Evolutionary conservation across 2,329 filamentous ascomycete genomes (phyloP), one percentile per base, ranked within the genome.

Genomic region (Aureobasidium pullulans): DNA sequence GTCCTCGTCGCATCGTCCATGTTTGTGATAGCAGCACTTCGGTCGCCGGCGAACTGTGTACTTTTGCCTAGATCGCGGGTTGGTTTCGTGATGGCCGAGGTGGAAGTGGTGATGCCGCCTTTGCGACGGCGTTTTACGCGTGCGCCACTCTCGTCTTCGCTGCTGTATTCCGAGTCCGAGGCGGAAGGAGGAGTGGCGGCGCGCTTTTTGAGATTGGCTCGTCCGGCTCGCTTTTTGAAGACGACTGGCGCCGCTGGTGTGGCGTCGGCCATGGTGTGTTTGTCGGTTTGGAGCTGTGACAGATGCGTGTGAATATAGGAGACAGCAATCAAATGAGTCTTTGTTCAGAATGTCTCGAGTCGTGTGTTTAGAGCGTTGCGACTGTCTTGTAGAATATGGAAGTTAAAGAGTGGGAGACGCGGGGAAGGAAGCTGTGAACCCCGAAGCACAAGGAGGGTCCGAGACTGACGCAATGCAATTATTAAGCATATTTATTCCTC

Each of bases 1-100:
- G 86, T 82, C 68, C 95, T 96, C 1, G 93, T 97, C 19, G 94
- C 93, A 71, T 96, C 92, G 71, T 93, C 93, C 67, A 82, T 83
- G 63, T 79, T 80, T 66, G 84, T 79, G 66, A 90, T 84, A 64
- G 80, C 79, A 28, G 84, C 73, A 60, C 77, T 80, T 64, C 86
- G 79, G 71, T 90, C 81, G 60, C 86, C 82, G 13, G 76, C 74
- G 28, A 79, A 71, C 31, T 82, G 77, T 7, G 76, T 73, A 28
- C 61, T 64, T 64, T 72, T 73, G 63, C 62, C 66, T 9, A 70
- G 62, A 59, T 69, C 62, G 23, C 59, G 59, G 39, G 68, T 69
- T 9, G 70, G 71, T 11, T 70, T 62, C 0, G 71, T 68, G 62
- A 72, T 73, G 39, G 71, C 70, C 0, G 82, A 84, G 0, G 87